These are phyloP conservation scores for Aspergillus sp. DNA, from an alignment of 2,329 filamentous ascomycete genomes.

Conservation along the genomic window DNA sequence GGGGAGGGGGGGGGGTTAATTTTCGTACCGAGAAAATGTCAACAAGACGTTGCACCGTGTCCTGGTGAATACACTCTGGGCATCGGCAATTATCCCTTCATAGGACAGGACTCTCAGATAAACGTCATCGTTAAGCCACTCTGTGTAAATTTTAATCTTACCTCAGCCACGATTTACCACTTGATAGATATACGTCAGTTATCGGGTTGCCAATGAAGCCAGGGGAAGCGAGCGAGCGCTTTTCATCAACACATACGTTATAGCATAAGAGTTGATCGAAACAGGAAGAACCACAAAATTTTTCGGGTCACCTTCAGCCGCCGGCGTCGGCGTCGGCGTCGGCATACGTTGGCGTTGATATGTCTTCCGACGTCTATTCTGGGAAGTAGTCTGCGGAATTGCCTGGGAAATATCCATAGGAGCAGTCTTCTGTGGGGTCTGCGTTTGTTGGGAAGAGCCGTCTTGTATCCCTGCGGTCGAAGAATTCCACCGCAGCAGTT, in stretches of 20 bases:
- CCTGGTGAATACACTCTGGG: conserved; percentile 63
- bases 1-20: not conserved
- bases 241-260: not conserved
- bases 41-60: conserved; percentile 68
- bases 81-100: conserved; percentile 73
- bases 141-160: conserved; percentile 14
- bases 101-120: not conserved
- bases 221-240: no score
- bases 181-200: conserved; percentile 10
- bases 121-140: conserved; percentile 6
- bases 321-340: no score
- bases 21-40: conserved; percentile 64
- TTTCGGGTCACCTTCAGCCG: not conserved
- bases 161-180: conserved; percentile 20
- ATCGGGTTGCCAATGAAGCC: not conserved
- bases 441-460: no score
- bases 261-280: not conserved
- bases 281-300: not conserved
- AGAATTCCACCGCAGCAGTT: conserved; percentile 1
- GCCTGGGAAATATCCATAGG: no score
- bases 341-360: no score
- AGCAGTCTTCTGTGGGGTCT: no score
- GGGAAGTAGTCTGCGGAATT: no score
- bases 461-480: not conserved
- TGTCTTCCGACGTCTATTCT: no score